Conservation (phyloP, 345 rosid species). For the Citrus sp. region DNA sequence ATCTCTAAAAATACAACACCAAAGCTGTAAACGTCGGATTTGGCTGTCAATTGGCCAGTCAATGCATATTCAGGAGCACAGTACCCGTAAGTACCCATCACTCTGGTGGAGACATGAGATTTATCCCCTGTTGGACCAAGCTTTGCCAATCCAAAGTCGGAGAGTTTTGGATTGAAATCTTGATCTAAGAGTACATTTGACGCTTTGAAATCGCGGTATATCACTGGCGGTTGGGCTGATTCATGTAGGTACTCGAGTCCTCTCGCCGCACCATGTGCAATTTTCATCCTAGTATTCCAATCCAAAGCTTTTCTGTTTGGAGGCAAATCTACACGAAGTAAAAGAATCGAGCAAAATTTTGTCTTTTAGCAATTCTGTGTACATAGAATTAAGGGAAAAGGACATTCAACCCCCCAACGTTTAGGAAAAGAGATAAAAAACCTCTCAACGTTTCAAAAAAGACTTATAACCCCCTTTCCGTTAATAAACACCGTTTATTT, state of each 20-base stretch:
- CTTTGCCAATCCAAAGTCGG: constrained; percentile 86
- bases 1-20: constrained; percentile 81
- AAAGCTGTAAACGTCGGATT: constrained; percentile 81
- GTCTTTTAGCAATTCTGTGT: background rate
- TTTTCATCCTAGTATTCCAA: constrained; percentile 73
- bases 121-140: constrained; percentile 73
- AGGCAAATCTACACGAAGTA: constrained; percentile 35
- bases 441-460: too few relatives aligned
- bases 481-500: too few relatives aligned
- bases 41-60: constrained; percentile 64
- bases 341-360: background rate
- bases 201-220: constrained; percentile 79
- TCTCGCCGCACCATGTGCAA: constrained; percentile 71
- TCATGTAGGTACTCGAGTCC: constrained; percentile 86
- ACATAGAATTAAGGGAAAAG: too few relatives aligned
- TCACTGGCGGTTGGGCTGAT: constrained; percentile 64
- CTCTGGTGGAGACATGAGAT: constrained; percentile 75
- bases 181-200: constrained; percentile 65
- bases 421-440: too few relatives aligned
- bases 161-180: constrained; percentile 64
- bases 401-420: too few relatives aligned
- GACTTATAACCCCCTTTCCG: too few relatives aligned
- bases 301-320: constrained; percentile 47
- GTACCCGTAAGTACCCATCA: constrained; percentile 86
- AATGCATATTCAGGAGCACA: constrained; percentile 79